Percentiles rank a stretch among this genome's conserved stretches.
Conservation (phyloP, 129 eudicot species). For the Artemisia annua region DNA sequence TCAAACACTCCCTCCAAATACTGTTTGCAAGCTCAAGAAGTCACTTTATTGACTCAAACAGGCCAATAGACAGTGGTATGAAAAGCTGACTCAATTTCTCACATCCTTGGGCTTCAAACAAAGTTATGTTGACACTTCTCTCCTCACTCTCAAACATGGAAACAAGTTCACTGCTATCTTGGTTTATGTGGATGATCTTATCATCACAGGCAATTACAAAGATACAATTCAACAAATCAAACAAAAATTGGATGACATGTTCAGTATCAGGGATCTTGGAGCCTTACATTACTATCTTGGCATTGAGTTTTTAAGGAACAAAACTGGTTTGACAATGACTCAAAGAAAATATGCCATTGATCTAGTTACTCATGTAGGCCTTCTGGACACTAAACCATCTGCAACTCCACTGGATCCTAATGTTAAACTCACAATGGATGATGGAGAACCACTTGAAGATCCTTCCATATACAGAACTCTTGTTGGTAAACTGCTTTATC, state of each 20-base stretch:
- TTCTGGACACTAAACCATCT: neutral
- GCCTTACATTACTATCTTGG: neutral
- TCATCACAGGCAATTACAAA: neutral
- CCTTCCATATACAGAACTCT: neutral
- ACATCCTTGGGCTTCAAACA: neutral
- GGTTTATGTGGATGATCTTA: neutral
- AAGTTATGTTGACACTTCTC: neutral
- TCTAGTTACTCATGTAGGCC: neutral
- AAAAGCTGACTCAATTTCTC: neutral
- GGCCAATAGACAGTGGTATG: neutral
- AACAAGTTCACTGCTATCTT: neutral
- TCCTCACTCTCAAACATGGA: neutral
- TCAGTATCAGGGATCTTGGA: neutral
- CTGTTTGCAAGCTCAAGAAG: neutral
- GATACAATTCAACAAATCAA: neutral
- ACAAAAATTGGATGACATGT: neutral
- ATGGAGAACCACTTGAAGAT: neutral
- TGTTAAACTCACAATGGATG: neutral
- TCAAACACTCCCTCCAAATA: neutral
- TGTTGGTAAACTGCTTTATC: neutral
- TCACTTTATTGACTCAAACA: neutral
- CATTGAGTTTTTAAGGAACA: neutral
- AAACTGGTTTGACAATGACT: neutral
- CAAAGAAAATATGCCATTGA: neutral
- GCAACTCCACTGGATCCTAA: neutral